phyloP scores from a whole-genome alignment of 225 moss, liverwort and hornwort species.

The Straminergon stramineum region DNA sequence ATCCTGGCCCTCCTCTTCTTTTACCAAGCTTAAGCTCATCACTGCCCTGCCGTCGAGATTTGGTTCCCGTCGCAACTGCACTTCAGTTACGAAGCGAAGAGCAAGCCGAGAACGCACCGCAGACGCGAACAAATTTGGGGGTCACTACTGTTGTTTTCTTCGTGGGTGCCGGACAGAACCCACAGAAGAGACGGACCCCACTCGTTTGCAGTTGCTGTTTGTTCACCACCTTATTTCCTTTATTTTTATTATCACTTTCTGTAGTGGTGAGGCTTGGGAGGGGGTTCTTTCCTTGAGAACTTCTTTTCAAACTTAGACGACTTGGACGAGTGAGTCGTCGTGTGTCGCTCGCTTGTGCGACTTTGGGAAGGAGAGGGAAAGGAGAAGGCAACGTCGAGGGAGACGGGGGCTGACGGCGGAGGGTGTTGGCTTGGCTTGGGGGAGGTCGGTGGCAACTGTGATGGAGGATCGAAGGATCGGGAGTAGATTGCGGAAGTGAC shows the following conservation, averaged over 20 bases:
- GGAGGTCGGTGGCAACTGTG: neutral
- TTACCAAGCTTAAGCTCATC: no score
- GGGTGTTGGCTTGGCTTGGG: neutral
- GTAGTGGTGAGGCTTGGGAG: neutral
- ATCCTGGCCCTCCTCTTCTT: neutral
- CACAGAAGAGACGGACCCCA: neutral
- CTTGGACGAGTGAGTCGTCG: neutral
- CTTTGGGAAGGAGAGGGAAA: neutral
- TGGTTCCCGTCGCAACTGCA: neutral
- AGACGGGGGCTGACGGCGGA: neutral
- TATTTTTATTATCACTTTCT: neutral
- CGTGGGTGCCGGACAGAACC: neutral
- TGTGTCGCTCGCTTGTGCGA: neutral
- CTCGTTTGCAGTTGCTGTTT: neutral
- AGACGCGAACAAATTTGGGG: neutral
- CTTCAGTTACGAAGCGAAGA: neutral
- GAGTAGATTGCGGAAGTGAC: neutral
- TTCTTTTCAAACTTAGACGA: neutral
- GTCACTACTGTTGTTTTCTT: neutral
- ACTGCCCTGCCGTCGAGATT: neutral
- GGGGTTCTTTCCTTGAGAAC: neutral
- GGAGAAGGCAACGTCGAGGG: neutral
- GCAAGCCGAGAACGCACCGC: neutral
- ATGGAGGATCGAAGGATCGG: conserved; percentile 4
- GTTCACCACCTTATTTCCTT: neutral